A percentile compares a stretch with the other conserved stretches of the same genome.
Evolutionary conservation across 495 filamentous ascomycete genomes (phyloP).

Genomic region (Aspergillus panamensis): DNA sequence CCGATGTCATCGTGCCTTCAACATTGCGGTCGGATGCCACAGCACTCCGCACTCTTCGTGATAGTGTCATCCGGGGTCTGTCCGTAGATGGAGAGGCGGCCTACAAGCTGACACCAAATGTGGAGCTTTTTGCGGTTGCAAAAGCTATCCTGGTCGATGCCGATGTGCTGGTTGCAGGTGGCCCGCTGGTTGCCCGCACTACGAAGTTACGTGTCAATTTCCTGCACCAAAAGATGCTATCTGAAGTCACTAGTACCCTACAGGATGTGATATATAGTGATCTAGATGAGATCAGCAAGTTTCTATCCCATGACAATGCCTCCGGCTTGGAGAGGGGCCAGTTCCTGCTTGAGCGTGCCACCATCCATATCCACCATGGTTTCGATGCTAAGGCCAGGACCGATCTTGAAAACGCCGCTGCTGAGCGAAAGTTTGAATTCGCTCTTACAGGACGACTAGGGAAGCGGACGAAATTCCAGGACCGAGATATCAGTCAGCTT

Average conservation of each 20-base stretch:
- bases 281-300: constrained; percentile 39
- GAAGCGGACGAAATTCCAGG: constrained; percentile 90
- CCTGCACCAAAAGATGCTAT: constrained; percentile 83
- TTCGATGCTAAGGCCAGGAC: constrained; percentile 70
- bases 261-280: constrained; percentile 56
- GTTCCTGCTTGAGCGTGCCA: constrained; percentile 76
- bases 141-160: constrained; percentile 60
- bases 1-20: constrained; percentile 53
- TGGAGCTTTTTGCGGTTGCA: constrained; percentile 79
- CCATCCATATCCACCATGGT: constrained; percentile 81
- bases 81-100: constrained; percentile 80
- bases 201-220: constrained; percentile 68
- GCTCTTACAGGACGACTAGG: constrained; percentile 81
- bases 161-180: constrained; percentile 41
- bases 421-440: constrained; percentile 68
- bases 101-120: constrained; percentile 76
- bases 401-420: constrained; percentile 64
- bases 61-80: constrained; percentile 58
- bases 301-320: constrained; percentile 36
- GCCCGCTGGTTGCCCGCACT: constrained; percentile 35
- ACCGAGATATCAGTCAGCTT: constrained; percentile 83
- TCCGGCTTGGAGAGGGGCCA: constrained; percentile 48
- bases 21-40: constrained; percentile 27
- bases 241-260: constrained; percentile 65
- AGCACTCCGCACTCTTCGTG: constrained; percentile 38